Base-by-base conservation (phyloP, 371 early-diverging fungal species). In the Mortierella sp. region DNA sequence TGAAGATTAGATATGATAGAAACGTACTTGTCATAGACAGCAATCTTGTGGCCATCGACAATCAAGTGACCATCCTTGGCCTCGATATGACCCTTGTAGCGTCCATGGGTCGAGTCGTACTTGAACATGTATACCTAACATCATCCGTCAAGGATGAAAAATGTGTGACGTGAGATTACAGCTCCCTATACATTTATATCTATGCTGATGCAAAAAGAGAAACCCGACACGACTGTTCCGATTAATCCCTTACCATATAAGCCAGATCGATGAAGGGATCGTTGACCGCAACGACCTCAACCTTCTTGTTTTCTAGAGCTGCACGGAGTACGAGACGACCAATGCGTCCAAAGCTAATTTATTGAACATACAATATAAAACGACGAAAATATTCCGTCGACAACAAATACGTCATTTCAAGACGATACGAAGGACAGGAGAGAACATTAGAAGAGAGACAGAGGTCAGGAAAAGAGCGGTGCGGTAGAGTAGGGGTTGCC, bases 101-200 rank as follows among this genome's bases (percentile, higher is more conserved):
- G 90, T 50, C 98, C 98, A 89, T 98, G 99, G 75, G 96, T 96
- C 27, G 98, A 95, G 89, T 99, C 99, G 82, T 97, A 97, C 89
- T 96, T 96, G 79, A 97, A 81, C 83, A 97, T 84, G 90, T 99
- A 99, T 79, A 90, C 90, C 90, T 88, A 60, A 9, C 19, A 51
- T 28, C 32, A 4, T 5, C n/a, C 24, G 17, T 6, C 19, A 30
- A 48, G 21, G 5, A 39, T 34, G 28, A 28, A 26, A 43, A 23
- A 47, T 21, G 41, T 41, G 50, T 59, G 60, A 59, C 60, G 60
- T 59, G 50, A 42, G 28, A 55, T 23, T 32, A 32, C 12, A 12
- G 28, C n/a, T 43, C 30, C 17, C 19, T 56, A 6, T 19, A 12
- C 23, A 31, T 15, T 24, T 28, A 21, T 47, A 31, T 7, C 19